Percentiles rank a stretch among this genome's conserved stretches.
Conservation (phyloP, 2,329 filamentous ascomycete genomes). For the Aureobasidium uvarum region DNA sequence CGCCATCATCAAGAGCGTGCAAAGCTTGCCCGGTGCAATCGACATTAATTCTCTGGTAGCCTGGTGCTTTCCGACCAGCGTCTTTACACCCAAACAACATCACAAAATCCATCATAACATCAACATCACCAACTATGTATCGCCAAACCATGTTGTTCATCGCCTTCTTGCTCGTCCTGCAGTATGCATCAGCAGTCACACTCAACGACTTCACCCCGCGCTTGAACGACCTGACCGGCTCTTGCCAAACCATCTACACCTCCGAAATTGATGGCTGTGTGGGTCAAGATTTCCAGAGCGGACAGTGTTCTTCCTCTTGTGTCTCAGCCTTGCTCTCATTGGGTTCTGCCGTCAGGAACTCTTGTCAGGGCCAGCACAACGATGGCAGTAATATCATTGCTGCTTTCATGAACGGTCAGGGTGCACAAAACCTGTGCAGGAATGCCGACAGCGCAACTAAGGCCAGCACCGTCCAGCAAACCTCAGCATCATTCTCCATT, state of each 20-base stretch:
- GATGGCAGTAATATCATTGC: slow-evolving; percentile 43
- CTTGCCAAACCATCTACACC: slow-evolving; percentile 45
- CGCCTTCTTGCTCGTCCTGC: slow-evolving; percentile 4
- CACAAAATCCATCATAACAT: background rate
- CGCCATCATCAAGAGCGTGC: slow-evolving; percentile 15
- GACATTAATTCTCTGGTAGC: slow-evolving; percentile 5
- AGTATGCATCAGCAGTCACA: slow-evolving; percentile 39
- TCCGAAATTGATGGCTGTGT: slow-evolving; percentile 43
- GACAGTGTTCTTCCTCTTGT: slow-evolving; percentile 41
- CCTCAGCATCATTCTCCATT: slow-evolving; percentile 25
- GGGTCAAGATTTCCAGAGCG: slow-evolving; percentile 41
- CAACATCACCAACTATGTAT: slow-evolving; percentile 8
- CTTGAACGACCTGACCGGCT: slow-evolving; percentile 41
- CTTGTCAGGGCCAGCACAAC: slow-evolving; percentile 39
- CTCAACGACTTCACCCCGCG: slow-evolving; percentile 48
- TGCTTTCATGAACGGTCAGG: slow-evolving; percentile 44
- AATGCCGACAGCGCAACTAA: slow-evolving; percentile 31
- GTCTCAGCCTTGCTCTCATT: slow-evolving; percentile 44
- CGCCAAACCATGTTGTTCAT: slow-evolving; percentile 25
- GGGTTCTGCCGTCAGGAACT: slow-evolving; percentile 36
- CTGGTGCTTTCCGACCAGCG: background rate
- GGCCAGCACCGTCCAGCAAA: slow-evolving; percentile 15
- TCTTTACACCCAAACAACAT: slow-evolving; percentile 2
- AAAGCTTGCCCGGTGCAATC: slow-evolving; percentile 20
- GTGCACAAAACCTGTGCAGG: slow-evolving; percentile 43